These are phyloP conservation scores for Macrophomina tecta DNA, from an alignment of 2,329 filamentous ascomycete species.

Conservation along the genomic window DNA sequence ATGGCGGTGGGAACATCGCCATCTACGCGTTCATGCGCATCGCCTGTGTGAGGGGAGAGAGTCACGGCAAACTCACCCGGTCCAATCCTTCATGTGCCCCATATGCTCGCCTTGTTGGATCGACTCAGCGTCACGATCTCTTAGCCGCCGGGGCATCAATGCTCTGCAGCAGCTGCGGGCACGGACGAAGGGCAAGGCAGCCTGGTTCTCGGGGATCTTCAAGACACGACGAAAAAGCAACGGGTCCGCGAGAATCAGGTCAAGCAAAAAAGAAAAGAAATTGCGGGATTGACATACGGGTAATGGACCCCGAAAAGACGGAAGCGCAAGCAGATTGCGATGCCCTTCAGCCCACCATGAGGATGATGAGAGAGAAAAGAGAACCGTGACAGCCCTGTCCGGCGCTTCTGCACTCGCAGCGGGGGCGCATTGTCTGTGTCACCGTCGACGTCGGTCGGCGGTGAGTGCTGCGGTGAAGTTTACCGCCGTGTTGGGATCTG, in stretches of 20 bases:
- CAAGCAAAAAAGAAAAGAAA: not conserved
- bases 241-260: not conserved
- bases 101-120: not conserved
- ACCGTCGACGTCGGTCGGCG: constrained; percentile 14
- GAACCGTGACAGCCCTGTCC: constrained; percentile 22
- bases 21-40: not conserved
- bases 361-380: not conserved
- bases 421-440: not conserved
- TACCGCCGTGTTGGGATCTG: constrained; percentile 8
- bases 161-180: not conserved
- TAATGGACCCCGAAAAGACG: not conserved
- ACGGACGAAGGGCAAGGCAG: not conserved
- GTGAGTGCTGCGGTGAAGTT: constrained; percentile 22
- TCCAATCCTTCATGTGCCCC: not conserved
- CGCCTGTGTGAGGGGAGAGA: not conserved
- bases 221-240: constrained; percentile 3
- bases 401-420: constrained; percentile 22
- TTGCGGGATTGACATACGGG: not conserved
- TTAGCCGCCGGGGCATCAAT: not conserved
- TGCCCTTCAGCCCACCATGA: not conserved
- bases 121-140: too few species aligned
- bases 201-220: not conserved
- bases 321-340: not conserved
- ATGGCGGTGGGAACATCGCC: not conserved
- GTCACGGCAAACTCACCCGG: not conserved